A percentile compares a stretch with the other conserved stretches of the same genome.
Conservation (phyloP, 2,329 filamentous ascomycete genomes). For the Fusarium marasasianum region DNA sequence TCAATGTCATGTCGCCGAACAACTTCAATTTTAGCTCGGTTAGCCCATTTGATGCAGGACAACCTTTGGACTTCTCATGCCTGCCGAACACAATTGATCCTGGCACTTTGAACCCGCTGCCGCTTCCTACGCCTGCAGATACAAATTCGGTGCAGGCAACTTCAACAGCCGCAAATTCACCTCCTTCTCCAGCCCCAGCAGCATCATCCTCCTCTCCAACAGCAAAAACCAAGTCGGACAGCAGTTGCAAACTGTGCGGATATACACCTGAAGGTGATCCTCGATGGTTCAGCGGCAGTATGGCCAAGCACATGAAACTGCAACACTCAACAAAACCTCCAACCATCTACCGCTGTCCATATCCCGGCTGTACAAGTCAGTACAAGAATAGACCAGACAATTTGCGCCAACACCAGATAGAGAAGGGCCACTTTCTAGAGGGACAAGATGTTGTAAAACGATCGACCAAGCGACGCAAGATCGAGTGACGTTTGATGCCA, state of each 20-base stretch:
- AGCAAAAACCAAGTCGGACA: slow-evolving; percentile 55
- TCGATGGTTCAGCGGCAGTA: slow-evolving; percentile 67
- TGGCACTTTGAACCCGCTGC: slow-evolving; percentile 23
- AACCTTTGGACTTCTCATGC: slow-evolving; percentile 5
- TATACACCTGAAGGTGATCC: slow-evolving; percentile 66
- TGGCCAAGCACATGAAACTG: slow-evolving; percentile 67
- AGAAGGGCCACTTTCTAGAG: slow-evolving; percentile 64
- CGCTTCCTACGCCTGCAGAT: slow-evolving; percentile 36
- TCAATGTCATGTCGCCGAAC: slow-evolving; percentile 10
- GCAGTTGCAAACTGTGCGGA: slow-evolving; percentile 61
- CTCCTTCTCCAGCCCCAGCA: slow-evolving; percentile 31
- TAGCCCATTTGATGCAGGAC: slow-evolving; percentile 22
- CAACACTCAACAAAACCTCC: slow-evolving; percentile 61
- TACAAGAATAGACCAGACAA: slow-evolving; percentile 67
- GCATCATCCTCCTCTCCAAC: slow-evolving; percentile 18
- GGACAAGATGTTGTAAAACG: slow-evolving; percentile 50
- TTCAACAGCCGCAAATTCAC: slow-evolving; percentile 38
- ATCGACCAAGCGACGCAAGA: slow-evolving; percentile 60
- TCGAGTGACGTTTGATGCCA: slow-evolving; percentile 21
- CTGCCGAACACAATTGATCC: slow-evolving; percentile 25
- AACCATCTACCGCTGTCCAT: slow-evolving; percentile 63
- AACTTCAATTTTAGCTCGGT: slow-evolving; percentile 33
- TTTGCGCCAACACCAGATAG: slow-evolving; percentile 64
- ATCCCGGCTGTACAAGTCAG: slow-evolving; percentile 62
- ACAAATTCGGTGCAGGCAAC: slow-evolving; percentile 32